Conservation (phyloP, 2,329 filamentous ascomycete species). For the Ophiosphaerella narmari region DNA sequence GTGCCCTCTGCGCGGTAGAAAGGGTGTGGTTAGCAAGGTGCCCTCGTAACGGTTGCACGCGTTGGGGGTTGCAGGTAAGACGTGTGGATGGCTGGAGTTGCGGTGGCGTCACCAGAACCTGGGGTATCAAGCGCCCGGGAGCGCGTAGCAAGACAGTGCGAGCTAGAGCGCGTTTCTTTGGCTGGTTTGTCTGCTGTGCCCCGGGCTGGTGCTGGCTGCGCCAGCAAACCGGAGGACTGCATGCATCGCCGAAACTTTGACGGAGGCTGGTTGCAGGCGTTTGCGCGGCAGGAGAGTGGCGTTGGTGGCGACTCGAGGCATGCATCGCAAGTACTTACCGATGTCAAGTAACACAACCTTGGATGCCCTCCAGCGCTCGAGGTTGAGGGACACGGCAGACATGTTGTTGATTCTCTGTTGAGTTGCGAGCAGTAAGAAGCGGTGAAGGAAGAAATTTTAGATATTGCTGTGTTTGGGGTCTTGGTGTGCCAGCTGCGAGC, state of each 20-base stretch:
- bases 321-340: conserved; percentile 52
- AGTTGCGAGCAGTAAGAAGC: conserved; percentile 37
- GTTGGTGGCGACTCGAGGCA: conserved; percentile 17
- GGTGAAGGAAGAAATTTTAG: conserved; percentile 38
- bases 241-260: conserved; percentile 18
- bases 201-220: conserved; percentile 24
- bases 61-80: conserved; percentile 11
- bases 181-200: conserved; percentile 21
- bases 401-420: conserved; percentile 30
- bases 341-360: conserved; percentile 63
- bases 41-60: conserved; percentile 21
- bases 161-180: conserved; percentile 14
- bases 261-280: conserved; percentile 24
- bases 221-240: conserved; percentile 14
- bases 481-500: conserved; percentile 29
- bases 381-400: conserved; percentile 33
- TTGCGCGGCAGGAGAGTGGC: conserved; percentile 9
- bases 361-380: conserved; percentile 39
- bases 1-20: conserved; percentile 68
- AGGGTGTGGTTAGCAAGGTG: conserved; percentile 29
- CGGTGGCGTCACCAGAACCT: conserved; percentile 36
- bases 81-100: conserved; percentile 24
- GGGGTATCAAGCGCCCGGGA: conserved; percentile 30
- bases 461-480: conserved; percentile 11
- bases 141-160: conserved; percentile 20